Evolutionary conservation across 1,139 yeast genomes (phyloP).

Genomic region (Torulaspora pretoriensis): DNA sequence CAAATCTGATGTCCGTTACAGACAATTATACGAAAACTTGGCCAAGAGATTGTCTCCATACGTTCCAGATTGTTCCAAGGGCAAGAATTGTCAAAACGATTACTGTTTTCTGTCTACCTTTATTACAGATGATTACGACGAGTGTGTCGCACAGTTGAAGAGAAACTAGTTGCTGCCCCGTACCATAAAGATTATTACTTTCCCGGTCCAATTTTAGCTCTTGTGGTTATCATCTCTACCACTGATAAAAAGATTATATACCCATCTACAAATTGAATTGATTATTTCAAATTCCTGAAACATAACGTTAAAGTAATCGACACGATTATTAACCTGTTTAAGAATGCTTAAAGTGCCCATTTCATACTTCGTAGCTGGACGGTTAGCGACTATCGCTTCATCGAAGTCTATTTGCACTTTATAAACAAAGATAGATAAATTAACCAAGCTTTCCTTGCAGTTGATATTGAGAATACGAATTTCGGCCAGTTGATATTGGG

Average conservation of each 20-base stretch:
- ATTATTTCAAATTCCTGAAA: neutral
- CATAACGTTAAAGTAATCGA: neutral
- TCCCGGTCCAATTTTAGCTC: neutral
- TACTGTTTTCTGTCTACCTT: constrained; percentile 45
- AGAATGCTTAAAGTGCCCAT: neutral
- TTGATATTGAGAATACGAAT: no score
- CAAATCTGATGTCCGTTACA: constrained; percentile 39
- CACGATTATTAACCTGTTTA: neutral
- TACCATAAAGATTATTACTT: neutral
- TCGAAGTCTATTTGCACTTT: neutral
- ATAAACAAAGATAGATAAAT: neutral
- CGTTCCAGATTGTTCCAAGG: constrained; percentile 43
- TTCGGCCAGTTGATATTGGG: no score
- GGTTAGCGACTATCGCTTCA: neutral
- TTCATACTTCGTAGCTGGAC: neutral
- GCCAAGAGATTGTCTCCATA: constrained; percentile 54
- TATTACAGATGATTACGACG: constrained; percentile 31
- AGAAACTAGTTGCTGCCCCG: neutral
- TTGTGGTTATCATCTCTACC: neutral
- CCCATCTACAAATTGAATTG: neutral
- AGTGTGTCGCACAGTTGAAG: constrained; percentile 21
- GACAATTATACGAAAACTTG: constrained; percentile 46
- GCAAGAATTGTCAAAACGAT: constrained; percentile 40
- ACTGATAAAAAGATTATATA: neutral
- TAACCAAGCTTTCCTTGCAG: neutral